Conservation (phyloP, 371 early-diverging fungal species). For the Haplosporangium sp. region DNA sequence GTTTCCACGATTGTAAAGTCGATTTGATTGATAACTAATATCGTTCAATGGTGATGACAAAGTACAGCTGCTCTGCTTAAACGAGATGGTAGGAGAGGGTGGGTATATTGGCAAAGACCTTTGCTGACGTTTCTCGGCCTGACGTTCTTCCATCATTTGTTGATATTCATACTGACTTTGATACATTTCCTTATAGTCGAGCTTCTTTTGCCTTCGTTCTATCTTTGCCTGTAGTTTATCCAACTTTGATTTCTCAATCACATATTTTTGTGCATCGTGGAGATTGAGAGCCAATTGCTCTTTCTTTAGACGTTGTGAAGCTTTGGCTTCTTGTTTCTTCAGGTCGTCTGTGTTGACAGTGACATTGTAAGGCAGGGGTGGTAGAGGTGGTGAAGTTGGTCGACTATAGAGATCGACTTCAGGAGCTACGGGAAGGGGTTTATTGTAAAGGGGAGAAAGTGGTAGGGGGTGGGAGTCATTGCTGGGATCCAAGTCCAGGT, state of each 20-base stretch:
- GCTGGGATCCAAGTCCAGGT: not conserved
- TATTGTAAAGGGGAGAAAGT: not conserved
- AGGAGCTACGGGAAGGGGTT: not conserved
- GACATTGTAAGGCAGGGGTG: not conserved
- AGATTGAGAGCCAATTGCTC: constrained; percentile 17
- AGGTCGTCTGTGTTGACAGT: constrained; percentile 2
- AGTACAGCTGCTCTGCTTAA: no score
- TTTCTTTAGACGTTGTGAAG: constrained; percentile 11
- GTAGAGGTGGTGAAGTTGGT: constrained; percentile 12
- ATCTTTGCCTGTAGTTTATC: constrained; percentile 30
- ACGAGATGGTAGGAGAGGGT: not conserved
- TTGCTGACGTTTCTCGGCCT: constrained; percentile 24
- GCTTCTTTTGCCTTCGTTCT: constrained; percentile 38
- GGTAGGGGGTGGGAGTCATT: not conserved
- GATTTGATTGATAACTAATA: constrained; percentile 30
- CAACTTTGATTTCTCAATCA: not conserved
- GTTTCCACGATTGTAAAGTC: constrained; percentile 19
- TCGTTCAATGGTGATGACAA: constrained; percentile 20
- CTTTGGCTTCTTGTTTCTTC: constrained; percentile 7
- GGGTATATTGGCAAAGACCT: constrained; percentile 38
- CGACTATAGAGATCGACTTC: constrained; percentile 39
- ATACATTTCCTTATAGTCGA: constrained; percentile 41
- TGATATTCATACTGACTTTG: constrained; percentile 35
- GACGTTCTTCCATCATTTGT: constrained; percentile 10
- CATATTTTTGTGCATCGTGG: constrained; percentile 18